Evolutionary conservation across 2,329 filamentous ascomycete species (phyloP), one percentile per base, ranked within the genome.

Genomic region (Thielaviopsis musarum): DNA sequence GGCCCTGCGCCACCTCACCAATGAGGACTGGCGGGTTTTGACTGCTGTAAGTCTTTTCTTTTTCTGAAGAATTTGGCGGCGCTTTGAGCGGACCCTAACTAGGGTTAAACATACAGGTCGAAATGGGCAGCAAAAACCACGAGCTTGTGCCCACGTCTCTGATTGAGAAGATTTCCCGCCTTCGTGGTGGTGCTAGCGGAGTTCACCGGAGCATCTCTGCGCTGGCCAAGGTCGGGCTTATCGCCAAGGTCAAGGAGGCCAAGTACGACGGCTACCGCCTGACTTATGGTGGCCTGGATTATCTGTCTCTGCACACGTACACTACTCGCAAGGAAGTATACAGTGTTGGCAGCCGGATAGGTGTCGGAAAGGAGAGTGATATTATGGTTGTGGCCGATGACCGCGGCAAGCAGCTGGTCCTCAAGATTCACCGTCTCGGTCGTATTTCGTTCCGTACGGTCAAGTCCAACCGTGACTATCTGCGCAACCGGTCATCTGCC

Each of bases 211-310:
- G 84, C 68, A 97, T 98, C 65, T 95, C 91, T 24, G 85, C 83
- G 58, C 83, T 98, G 57, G 93, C 93, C 63, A 98, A 98, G 72
- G 84, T 85, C 55, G 88, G 88, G 62, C 79, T 98, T 66, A 95
- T 98, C 66, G 90, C 87, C 52, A 87, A 87, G 65, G 83, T 95
- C 65, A 95, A 95, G 72, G 95, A 97, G 71, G 88, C 91, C 63
- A 91, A 89, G 71, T 98, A 98, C 73, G 93, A 98, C 68, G 93
- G 93, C 63, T 98, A 98, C 74, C 84, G 94, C 58, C 79, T 98
- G 59, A 95, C 91, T 6, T 98, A 98, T 70, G 93, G 93, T 66
- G 93, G 93, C 1, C 83, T 97, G 54, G 93, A 98, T 74, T 98
- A 98, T 72, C 83, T 98, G n/a, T 89, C 93, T 17, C 79, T 98